These are phyloP conservation scores for Breynia disticha DNA, from an alignment of 441 rosid species.

Conservation along the genomic window DNA sequence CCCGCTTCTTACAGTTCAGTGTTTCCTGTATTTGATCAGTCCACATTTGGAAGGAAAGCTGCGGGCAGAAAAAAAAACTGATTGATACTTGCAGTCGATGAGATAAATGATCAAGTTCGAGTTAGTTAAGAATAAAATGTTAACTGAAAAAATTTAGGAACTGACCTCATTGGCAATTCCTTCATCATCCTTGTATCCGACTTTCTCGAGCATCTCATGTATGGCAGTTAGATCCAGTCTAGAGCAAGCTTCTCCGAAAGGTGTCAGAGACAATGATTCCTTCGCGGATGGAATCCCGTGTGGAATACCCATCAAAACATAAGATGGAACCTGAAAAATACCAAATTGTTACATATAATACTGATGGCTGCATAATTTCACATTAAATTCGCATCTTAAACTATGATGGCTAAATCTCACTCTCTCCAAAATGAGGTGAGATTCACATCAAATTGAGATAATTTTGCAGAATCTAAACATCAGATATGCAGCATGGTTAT, in stretches of 20 bases:
- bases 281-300: constrained; percentile 46
- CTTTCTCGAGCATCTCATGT: constrained; percentile 72
- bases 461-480: no score
- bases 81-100: background rate
- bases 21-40: constrained; percentile 90
- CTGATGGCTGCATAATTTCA: no score
- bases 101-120: constrained; percentile 3
- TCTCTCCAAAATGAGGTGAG: no score
- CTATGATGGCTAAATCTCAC: no score
- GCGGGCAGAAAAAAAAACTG: constrained; percentile 18
- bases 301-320: constrained; percentile 62
- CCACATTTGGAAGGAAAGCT: constrained; percentile 93
- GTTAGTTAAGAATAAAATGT: background rate
- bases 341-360: background rate
- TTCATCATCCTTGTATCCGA: constrained; percentile 85
- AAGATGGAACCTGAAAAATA: constrained; percentile 58
- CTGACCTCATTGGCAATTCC: constrained; percentile 83
- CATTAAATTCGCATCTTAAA: no score
- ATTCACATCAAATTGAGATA: no score
- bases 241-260: constrained; percentile 86
- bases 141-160: constrained; percentile 5
- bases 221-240: constrained; percentile 81
- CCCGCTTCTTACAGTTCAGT: constrained; percentile 67
- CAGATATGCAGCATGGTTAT: no score
- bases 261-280: constrained; percentile 44